These are phyloP conservation scores for Colletotrichum magnum DNA, from an alignment of 2,329 filamentous ascomycete species.

Conservation along the genomic window DNA sequence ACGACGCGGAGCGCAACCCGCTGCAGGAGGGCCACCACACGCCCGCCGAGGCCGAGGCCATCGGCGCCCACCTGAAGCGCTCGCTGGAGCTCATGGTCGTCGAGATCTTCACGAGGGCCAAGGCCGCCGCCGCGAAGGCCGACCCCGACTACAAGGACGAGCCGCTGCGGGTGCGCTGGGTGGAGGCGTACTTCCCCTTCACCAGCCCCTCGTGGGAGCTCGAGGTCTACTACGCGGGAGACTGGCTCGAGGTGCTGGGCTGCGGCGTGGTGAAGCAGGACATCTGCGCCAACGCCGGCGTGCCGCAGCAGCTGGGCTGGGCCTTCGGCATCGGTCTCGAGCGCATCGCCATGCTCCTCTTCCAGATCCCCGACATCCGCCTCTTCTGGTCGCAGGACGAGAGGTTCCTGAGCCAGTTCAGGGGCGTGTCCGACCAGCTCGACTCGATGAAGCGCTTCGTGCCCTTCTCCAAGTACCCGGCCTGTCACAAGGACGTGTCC, in stretches of 20 bases:
- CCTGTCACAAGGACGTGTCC: conserved; percentile 91
- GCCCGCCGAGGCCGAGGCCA: conserved; percentile 82
- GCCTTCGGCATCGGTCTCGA: conserved; percentile 96
- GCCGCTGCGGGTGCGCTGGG: conserved; percentile 89
- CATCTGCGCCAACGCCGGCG: conserved; percentile 82
- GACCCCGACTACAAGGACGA: conserved; percentile 70
- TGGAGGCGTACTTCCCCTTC: conserved; percentile 98
- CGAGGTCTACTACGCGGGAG: conserved; percentile 93
- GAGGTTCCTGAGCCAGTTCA: conserved; percentile 91
- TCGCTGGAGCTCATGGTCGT: conserved; percentile 92
- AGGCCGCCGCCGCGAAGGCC: conserved; percentile 71
- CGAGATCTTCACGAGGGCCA: conserved; percentile 87
- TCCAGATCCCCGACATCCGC: conserved; percentile 95
- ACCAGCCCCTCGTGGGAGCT: conserved; percentile 96
- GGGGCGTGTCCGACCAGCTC: conserved; percentile 68
- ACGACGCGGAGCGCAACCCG: conserved; percentile 85
- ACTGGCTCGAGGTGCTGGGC: conserved; percentile 97
- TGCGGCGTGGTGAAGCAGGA: conserved; percentile 90
- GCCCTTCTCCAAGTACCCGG: conserved; percentile 92
- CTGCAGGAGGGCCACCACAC: conserved; percentile 81
- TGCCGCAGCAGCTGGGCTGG: conserved; percentile 86
- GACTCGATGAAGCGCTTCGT: conserved; percentile 74
- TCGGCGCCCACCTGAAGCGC: conserved; percentile 88
- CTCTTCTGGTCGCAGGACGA: conserved; percentile 93
- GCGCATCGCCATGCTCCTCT: conserved; percentile 96